Evolutionary conservation across 352 stramenopile genomes (phyloP).

Genomic region (Achlya hypogyna): DNA sequence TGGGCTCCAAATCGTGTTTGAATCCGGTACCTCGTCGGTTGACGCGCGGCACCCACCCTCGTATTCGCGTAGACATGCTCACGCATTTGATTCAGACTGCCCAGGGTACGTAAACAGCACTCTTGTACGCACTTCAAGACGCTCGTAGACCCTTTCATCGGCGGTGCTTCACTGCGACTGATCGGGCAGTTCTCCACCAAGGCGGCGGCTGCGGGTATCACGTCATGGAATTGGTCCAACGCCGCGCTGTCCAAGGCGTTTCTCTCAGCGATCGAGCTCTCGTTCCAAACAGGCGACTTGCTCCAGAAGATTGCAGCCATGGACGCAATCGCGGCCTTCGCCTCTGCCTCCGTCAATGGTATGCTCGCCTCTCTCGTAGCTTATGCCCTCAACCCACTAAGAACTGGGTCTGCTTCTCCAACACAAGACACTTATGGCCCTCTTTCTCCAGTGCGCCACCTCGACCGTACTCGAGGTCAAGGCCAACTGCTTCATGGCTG

Average conservation of each 20-base stretch:
- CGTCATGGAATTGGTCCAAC: slow-evolving; percentile 73
- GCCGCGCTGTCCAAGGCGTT: slow-evolving; percentile 67
- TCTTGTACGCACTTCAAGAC: not conserved
- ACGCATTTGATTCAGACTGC: not conserved
- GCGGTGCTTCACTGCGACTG: slow-evolving; percentile 57
- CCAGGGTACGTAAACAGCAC: not conserved
- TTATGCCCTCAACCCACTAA: slow-evolving; percentile 12
- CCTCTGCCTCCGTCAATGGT: slow-evolving; percentile 75
- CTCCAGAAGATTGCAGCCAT: slow-evolving; percentile 77
- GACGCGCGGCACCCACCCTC: no score
- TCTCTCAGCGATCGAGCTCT: slow-evolving; percentile 55
- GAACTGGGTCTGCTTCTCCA: slow-evolving; percentile 66
- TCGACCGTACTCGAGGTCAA: slow-evolving; percentile 69
- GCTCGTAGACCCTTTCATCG: slow-evolving; percentile 57
- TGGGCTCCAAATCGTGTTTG: slow-evolving; percentile 64
- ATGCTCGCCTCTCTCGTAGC: not conserved
- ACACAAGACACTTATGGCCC: slow-evolving; percentile 50
- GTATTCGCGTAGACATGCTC: not conserved
- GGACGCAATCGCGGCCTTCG: slow-evolving; percentile 73
- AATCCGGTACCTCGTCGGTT: slow-evolving; percentile 47
- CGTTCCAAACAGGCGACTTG: slow-evolving; percentile 49
- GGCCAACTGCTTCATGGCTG: slow-evolving; percentile 56
- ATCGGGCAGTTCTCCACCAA: slow-evolving; percentile 70
- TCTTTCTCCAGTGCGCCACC: slow-evolving; percentile 42
- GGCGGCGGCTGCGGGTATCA: slow-evolving; percentile 47